phyloP scores from a whole-genome alignment of 1,139 yeast species.

The Candida albicans region DNA sequence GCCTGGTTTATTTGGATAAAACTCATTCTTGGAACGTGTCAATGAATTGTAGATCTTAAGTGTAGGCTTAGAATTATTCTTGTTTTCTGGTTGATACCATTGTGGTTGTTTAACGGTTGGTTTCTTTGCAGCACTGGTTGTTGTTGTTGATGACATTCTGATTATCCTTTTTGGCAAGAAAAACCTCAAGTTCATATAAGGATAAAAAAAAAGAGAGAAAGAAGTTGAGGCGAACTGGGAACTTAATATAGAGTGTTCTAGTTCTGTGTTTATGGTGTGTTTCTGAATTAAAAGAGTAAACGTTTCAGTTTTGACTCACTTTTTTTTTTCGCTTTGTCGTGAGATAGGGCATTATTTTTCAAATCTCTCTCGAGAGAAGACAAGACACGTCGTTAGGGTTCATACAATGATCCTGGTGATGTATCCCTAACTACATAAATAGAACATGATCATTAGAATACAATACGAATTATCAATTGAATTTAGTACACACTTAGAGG shows the following conservation, averaged over 20 bases:
- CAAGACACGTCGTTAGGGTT: too few relatives aligned
- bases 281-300: not conserved
- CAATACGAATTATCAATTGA: too few relatives aligned
- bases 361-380: too few relatives aligned
- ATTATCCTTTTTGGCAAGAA: conserved; percentile 9
- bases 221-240: not conserved
- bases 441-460: too few relatives aligned
- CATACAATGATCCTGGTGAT: too few relatives aligned
- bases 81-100: conserved; percentile 34
- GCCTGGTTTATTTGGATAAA: conserved; percentile 60
- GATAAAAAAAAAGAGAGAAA: not conserved
- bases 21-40: conserved; percentile 77
- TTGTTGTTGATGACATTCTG: conserved; percentile 23
- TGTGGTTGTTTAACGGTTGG: conserved; percentile 37
- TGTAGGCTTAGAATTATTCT: conserved; percentile 17
- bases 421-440: too few relatives aligned
- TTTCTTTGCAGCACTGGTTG: conserved; percentile 23
- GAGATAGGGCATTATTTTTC: not conserved
- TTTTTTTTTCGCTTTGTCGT: not conserved
- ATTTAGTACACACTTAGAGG: too few relatives aligned
- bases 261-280: not conserved
- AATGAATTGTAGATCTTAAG: conserved; percentile 68
- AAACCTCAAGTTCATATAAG: conserved; percentile 9
- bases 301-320: not conserved
- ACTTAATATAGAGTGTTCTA: not conserved